phyloP scores from a whole-genome alignment of 169 alveolate genomes.

The Plasmodium cynomolgi region DNA sequence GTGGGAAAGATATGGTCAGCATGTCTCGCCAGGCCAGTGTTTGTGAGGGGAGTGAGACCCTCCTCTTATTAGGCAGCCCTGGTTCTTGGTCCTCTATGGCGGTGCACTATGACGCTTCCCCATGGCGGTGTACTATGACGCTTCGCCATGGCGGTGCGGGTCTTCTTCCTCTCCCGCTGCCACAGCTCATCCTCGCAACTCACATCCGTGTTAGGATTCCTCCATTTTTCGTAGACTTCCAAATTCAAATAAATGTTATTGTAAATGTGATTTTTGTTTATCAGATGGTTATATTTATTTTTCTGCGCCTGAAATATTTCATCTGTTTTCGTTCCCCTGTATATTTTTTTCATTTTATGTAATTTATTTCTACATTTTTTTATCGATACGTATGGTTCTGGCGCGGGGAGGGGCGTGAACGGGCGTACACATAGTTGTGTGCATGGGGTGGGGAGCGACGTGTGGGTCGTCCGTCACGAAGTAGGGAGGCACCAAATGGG shows the following conservation, averaged over 20 bases:
- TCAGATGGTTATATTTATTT: conserved; percentile 55
- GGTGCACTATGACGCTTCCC: too few relatives aligned
- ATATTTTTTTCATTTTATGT: conserved; percentile 66
- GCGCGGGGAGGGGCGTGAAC: neutral
- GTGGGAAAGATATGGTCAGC: neutral
- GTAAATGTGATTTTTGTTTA: conserved; percentile 55
- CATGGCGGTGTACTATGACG: too few relatives aligned
- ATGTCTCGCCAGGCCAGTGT: neutral
- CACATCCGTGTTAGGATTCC: conserved; percentile 50
- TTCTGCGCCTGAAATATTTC: conserved; percentile 67
- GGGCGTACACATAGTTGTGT: neutral
- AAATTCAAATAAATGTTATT: conserved; percentile 33
- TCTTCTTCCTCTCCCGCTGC: neutral
- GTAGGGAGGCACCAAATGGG: neutral
- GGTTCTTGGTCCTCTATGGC: neutral
- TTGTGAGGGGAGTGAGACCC: neutral
- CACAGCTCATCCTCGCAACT: neutral
- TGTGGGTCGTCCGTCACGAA: neutral
- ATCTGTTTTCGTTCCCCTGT: conserved; percentile 69
- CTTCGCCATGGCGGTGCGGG: neutral
- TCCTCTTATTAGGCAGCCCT: neutral
- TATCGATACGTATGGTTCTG: neutral
- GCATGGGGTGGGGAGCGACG: neutral
- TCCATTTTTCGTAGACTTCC: conserved; percentile 70
- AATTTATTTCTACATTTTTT: conserved; percentile 68